A percentile compares a stretch with the other conserved stretches of the same genome.
Evolutionary conservation across 2,329 filamentous ascomycete species (phyloP).

Genomic region (Furcasterigmium furcatum): DNA sequence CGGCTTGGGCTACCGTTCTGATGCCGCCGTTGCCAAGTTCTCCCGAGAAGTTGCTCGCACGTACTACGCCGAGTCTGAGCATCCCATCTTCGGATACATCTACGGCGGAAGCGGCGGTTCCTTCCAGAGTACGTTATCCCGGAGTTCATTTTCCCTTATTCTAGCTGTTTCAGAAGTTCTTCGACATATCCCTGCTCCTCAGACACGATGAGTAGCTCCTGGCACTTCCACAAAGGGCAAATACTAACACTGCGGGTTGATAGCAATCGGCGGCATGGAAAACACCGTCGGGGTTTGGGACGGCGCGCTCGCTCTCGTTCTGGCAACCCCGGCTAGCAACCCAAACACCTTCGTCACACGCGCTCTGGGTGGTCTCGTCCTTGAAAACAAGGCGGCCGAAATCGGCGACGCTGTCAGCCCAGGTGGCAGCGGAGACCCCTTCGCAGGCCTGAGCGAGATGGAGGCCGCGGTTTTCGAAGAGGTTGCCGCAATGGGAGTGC

Average conservation of each 20-base stretch:
- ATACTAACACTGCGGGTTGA: no score
- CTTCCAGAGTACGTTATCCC: slow-evolving; percentile 13
- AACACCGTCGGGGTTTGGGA: slow-evolving; percentile 16
- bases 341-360: slow-evolving; percentile 13
- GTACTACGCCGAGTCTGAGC: slow-evolving; percentile 7
- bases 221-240: slow-evolving; percentile 16
- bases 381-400: neutral
- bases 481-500: slow-evolving; percentile 5
- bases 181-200: no score
- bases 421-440: slow-evolving; percentile 16
- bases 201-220: no score
- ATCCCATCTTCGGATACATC: slow-evolving; percentile 15
- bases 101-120: slow-evolving; percentile 20
- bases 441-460: slow-evolving; percentile 11
- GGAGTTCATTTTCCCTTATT: no score
- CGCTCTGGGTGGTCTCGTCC: slow-evolving; percentile 9
- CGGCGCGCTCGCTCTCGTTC: slow-evolving; percentile 14
- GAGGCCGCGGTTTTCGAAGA: slow-evolving; percentile 9
- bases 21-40: slow-evolving; percentile 16
- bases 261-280: slow-evolving; percentile 15
- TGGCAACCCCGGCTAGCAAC: slow-evolving; percentile 12
- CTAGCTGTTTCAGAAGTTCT: no score
- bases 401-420: slow-evolving; percentile 8
- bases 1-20: slow-evolving; percentile 12
- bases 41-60: slow-evolving; percentile 10